Evolutionary conservation across 2,329 filamentous ascomycete species (phyloP), one percentile per base, ranked within the genome.

Genomic region (Exophiala aquamarina): DNA sequence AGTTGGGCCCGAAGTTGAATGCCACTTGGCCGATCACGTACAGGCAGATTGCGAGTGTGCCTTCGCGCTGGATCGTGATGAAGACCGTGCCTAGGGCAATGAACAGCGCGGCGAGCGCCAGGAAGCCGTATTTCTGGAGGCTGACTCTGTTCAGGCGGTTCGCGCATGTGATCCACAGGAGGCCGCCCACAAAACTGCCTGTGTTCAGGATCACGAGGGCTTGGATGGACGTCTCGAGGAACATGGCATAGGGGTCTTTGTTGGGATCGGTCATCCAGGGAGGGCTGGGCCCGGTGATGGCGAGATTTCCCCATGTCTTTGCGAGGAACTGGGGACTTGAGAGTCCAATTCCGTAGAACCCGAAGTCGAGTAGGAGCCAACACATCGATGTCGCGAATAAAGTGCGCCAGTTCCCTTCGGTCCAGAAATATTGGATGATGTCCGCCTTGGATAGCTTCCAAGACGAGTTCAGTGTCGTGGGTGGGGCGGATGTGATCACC

Each of bases 311-410:
- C 68, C 67, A 70, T 0, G 67, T 69, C 44, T 69, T 70, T 3
- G 67, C 66, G 7, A 71, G 58, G 39, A 68, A 70, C 67, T 2
- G 69, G 68, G 20, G 23, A 26, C 61, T 69, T 1, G 68, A 70
- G 4, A 80, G 66, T 3, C 73, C 73, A 45, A 80, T 75, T 2
- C 77, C 78, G 50, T 79, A 80, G 53, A 80, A 81, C 11, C 74
- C 75, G n/a, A 81, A 70, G 45, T 82, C 78, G 9, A 81, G 66
- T 4, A 78, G 70, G 26, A 79, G 72, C 77, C 77, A 81, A 15
- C 72, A 70, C 19, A 73, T 61, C 1, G 74, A 69, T 2, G 75
- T 77, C n/a, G 66, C 67, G 10, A 65, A 61, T n/a, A 72, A 55
- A 10, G 65, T 67, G 28, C 63, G 63, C 69, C 69, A 71, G 52